Conservation (phyloP, 257 asterid species). For the Knoxia roxburghii region DNA sequence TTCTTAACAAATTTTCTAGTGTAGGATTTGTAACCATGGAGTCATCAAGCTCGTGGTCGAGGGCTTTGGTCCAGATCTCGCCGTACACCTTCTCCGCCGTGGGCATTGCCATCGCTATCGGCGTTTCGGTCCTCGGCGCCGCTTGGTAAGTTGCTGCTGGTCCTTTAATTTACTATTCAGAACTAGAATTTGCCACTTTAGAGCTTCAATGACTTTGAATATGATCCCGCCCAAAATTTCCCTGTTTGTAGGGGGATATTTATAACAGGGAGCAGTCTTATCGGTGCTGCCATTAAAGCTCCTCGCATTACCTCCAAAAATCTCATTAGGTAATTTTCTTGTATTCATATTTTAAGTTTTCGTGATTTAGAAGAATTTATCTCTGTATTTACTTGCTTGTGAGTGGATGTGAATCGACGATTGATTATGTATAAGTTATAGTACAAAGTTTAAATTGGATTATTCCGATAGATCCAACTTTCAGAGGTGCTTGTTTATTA, state of each 20-base stretch:
- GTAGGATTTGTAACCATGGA: slow-evolving; percentile 32
- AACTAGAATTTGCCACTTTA: not conserved
- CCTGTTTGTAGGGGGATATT: slow-evolving; percentile 36
- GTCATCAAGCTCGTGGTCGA: slow-evolving; percentile 82
- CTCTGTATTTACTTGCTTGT: not conserved
- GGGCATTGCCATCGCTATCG: slow-evolving; percentile 89
- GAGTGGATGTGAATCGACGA: not conserved
- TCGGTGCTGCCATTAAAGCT: slow-evolving; percentile 52
- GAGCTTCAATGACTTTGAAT: slow-evolving; percentile 2
- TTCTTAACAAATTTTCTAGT: not conserved
- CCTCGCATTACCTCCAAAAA: slow-evolving; percentile 51
- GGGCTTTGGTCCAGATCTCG: slow-evolving; percentile 80
- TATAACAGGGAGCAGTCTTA: slow-evolving; percentile 50
- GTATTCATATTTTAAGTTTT: not conserved
- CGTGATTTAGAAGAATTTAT: not conserved
- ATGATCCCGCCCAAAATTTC: not conserved
- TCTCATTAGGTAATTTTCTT: slow-evolving; percentile 32
- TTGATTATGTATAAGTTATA: not conserved
- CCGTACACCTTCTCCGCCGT: slow-evolving; percentile 93
- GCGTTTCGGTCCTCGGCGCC: slow-evolving; percentile 98
- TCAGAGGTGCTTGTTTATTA: not conserved
- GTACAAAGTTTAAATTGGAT: not conserved
- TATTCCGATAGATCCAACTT: not conserved
- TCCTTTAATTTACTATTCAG: not conserved
- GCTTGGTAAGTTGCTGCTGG: slow-evolving; percentile 56